Evolutionary conservation across 306 rosid species (phyloP).

Genomic region (Lathyrus tuberosus): DNA sequence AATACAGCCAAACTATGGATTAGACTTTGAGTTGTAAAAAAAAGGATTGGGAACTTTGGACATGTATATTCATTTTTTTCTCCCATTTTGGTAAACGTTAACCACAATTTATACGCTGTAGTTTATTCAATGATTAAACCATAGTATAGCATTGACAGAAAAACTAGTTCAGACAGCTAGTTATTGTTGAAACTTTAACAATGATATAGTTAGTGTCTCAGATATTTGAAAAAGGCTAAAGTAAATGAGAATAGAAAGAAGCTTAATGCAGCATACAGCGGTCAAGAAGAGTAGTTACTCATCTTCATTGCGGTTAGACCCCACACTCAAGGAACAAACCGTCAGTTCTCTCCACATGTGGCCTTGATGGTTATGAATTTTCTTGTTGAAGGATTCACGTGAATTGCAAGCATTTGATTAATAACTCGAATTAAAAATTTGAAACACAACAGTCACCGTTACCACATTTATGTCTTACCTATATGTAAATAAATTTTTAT

Average conservation of each 20-base stretch:
- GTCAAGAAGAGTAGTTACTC: not conserved
- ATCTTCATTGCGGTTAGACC: not conserved
- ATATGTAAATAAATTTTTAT: not conserved
- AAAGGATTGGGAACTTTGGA: too few species aligned
- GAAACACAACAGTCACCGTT: not conserved
- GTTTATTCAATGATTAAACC: too few species aligned
- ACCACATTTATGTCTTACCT: not conserved
- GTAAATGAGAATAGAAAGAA: not conserved
- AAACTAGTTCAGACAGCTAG: too few species aligned
- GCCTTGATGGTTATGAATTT: not conserved
- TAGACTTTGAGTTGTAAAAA: too few species aligned
- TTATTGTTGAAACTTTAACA: too few species aligned
- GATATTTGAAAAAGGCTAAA: not conserved
- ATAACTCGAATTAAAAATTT: not conserved
- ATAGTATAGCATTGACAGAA: too few species aligned
- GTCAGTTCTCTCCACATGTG: not conserved
- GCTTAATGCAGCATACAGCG: not conserved
- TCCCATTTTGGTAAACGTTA: too few species aligned
- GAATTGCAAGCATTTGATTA: slow-evolving; percentile 10
- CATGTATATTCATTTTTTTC: too few species aligned
- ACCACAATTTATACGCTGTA: too few species aligned
- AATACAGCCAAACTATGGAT: too few species aligned
- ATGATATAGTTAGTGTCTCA: not conserved
- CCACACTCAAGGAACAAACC: not conserved
- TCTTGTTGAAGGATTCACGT: slow-evolving; percentile 19